A percentile compares a stretch with the other conserved stretches of the same genome.
These are phyloP conservation scores for Pulveroboletus ravenelii DNA, from an alignment of 768 basidiomycete species.

Conservation along the genomic window DNA sequence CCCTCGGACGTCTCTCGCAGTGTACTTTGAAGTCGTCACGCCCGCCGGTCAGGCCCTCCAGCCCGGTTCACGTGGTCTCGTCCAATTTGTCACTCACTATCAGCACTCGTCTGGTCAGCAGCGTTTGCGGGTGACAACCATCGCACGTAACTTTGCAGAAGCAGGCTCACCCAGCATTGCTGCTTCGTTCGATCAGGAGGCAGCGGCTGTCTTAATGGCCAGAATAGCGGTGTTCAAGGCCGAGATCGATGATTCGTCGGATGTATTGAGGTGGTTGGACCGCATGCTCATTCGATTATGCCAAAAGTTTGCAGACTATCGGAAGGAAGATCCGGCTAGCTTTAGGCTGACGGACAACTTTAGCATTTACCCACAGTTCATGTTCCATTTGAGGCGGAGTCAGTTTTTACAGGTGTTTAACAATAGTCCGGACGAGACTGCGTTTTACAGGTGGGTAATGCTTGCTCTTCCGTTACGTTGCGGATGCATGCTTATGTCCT, in stretches of 20 bases:
- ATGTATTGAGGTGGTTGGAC: conserved; percentile 95
- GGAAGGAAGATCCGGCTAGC: conserved; percentile 94
- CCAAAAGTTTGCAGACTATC: conserved; percentile 98
- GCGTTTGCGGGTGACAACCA: conserved; percentile 94
- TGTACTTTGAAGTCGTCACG: conserved; percentile 98
- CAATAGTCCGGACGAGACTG: conserved; percentile 99
- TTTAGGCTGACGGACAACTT: conserved; percentile 95
- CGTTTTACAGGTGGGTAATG: conserved; percentile 79
- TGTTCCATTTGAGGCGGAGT: conserved; percentile 97
- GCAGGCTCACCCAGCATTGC: conserved; percentile 93
- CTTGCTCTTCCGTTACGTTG: background rate
- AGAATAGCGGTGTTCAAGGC: conserved; percentile 99
- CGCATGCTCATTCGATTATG: conserved; percentile 97
- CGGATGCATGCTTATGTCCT: conserved; percentile 1
- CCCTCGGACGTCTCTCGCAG: conserved; percentile 81
- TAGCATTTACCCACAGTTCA: conserved; percentile 99
- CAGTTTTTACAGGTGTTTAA: conserved; percentile 99
- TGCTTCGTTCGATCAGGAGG: conserved; percentile 95
- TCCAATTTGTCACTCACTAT: conserved; percentile 98
- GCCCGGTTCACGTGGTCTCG: conserved; percentile 86
- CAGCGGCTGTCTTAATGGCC: conserved; percentile 96
- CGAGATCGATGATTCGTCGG: conserved; percentile 96
- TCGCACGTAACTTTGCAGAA: conserved; percentile 96
- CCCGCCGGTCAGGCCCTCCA: conserved; percentile 91
- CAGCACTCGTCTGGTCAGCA: conserved; percentile 96